Evolutionary conservation across 345 rosid species (phyloP), one percentile per base, ranked within the genome.

Genomic region (Carallia pectinifolia): DNA sequence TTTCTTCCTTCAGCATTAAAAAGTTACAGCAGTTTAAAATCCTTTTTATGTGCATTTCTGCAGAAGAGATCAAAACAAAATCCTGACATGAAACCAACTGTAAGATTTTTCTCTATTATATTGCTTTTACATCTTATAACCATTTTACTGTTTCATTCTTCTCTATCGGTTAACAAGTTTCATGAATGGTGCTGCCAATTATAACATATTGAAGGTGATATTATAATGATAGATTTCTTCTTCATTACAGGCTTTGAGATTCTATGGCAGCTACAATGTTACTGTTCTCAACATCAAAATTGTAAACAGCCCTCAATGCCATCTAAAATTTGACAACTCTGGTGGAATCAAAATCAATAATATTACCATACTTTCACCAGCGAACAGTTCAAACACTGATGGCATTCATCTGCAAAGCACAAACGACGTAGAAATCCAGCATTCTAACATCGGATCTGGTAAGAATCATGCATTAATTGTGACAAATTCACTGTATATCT

Each of bases 321-420:
- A 91, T 81, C 82, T 93, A 27, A 93, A 93, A 79, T 91, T 93
- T 56, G 96, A 93, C 82, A 83, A 69, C 68, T 91, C 92, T 12
- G 70, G 72, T 2, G 90, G 92, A 9, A 80, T 93, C 62, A 74
- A 67, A 60, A 80, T 93, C 52, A 60, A 84, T 52, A 91, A 93
- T 69, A 69, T 93, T 8, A 81, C 92, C 5, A 88, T 93, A 33
- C 81, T 80, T 66, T 88, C 98, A 1, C 98, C 97, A 4, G 84
- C 70, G 62, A 75, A 73, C 29, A 91, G 96, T 73, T 92, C 96
- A 44, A 89, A 93, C 68, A 91, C 98, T 17, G 98, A 91, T 54
- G 98, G 96, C 2, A 93, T 93, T 74, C 98, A 91, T 82, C 87
- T 91, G 31, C 98, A 91, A 64, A 89, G 88, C 79, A 85, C 97